Conservation (phyloP, 1,284 basidiomycete genomes). For the Trametes hirsuta region DNA sequence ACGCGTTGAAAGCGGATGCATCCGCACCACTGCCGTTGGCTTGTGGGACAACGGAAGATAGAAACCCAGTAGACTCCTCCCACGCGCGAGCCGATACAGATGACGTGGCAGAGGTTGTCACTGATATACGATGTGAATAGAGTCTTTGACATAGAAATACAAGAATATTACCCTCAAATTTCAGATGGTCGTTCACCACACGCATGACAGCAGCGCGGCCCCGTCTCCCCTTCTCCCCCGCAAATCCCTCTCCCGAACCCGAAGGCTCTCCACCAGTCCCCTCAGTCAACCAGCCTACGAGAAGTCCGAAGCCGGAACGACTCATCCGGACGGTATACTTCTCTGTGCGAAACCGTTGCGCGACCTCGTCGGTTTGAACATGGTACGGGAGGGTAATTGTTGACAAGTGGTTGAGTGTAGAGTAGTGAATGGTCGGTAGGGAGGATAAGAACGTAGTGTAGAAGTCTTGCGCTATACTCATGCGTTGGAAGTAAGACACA, state of each 20-base stretch:
- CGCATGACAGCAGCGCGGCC: slow-evolving; percentile 87
- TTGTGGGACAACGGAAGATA: slow-evolving; percentile 77
- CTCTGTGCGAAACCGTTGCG: slow-evolving; percentile 87
- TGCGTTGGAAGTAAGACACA: background rate
- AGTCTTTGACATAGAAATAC: background rate
- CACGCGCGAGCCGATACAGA: slow-evolving; percentile 64
- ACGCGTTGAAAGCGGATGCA: slow-evolving; percentile 68
- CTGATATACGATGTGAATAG: slow-evolving; percentile 43
- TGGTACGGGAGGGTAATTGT: slow-evolving; percentile 86
- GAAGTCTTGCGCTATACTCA: slow-evolving; percentile 69
- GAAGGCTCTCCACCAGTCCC: slow-evolving; percentile 86
- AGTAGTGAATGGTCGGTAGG: slow-evolving; percentile 71
- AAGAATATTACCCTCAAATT: slow-evolving; percentile 77
- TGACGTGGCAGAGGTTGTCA: slow-evolving; percentile 72
- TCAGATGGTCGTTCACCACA: slow-evolving; percentile 92
- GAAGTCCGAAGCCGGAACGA: slow-evolving; percentile 87
- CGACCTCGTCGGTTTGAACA: slow-evolving; percentile 82
- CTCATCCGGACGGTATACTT: slow-evolving; percentile 93
- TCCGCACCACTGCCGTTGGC: slow-evolving; percentile 43
- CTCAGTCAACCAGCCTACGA: slow-evolving; percentile 96
- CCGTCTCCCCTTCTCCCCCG: slow-evolving; percentile 79
- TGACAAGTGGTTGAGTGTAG: slow-evolving; percentile 81
- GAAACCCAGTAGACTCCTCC: slow-evolving; percentile 83
- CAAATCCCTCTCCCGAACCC: slow-evolving; percentile 81
- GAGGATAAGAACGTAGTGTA: slow-evolving; percentile 74